A percentile compares a stretch with the other conserved stretches of the same genome.
Conservation (phyloP, 169 alveolate species). For the Plasmodium blacklocki region DNA sequence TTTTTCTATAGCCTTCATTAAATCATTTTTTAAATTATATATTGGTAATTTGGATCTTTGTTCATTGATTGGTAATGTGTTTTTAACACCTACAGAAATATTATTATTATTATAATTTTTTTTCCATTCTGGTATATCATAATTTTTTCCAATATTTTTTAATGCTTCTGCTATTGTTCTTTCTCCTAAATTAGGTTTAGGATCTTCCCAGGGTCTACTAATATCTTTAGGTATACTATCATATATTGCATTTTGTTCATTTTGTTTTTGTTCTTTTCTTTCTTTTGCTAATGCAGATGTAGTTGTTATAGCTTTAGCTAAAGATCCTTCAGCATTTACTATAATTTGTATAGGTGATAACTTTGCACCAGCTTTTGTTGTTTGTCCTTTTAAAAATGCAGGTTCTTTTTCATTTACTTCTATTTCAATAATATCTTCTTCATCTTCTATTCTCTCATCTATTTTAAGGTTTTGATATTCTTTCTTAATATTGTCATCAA, state of each 20-base stretch:
- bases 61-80: slow-evolving; percentile 90
- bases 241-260: slow-evolving; percentile 88
- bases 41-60: slow-evolving; percentile 97
- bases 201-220: slow-evolving; percentile 93
- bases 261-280: slow-evolving; percentile 86
- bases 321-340: slow-evolving; percentile 94
- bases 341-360: slow-evolving; percentile 93
- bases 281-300: slow-evolving; percentile 93
- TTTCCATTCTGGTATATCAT: slow-evolving; percentile 94
- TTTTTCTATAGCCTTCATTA: slow-evolving; percentile 92
- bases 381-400: slow-evolving; percentile 96
- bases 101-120: slow-evolving; percentile 86
- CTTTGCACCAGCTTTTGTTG: slow-evolving; percentile 93
- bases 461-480: slow-evolving; percentile 43
- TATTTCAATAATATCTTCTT: slow-evolving; percentile 85
- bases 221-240: slow-evolving; percentile 92
- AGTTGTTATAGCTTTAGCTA: slow-evolving; percentile 92
- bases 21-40: slow-evolving; percentile 91
- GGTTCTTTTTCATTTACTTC: slow-evolving; percentile 96
- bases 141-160: slow-evolving; percentile 82
- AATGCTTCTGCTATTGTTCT: slow-evolving; percentile 89
- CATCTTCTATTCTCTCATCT: slow-evolving; percentile 79
- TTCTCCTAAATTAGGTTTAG: slow-evolving; percentile 93
- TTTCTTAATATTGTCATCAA: slow-evolving; percentile 71
- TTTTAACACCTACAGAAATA: slow-evolving; percentile 86